A percentile compares a stretch with the other conserved stretches of the same genome.
Evolutionary conservation across 331 rosid species (phyloP).

Genomic region (Quercus lobata): DNA sequence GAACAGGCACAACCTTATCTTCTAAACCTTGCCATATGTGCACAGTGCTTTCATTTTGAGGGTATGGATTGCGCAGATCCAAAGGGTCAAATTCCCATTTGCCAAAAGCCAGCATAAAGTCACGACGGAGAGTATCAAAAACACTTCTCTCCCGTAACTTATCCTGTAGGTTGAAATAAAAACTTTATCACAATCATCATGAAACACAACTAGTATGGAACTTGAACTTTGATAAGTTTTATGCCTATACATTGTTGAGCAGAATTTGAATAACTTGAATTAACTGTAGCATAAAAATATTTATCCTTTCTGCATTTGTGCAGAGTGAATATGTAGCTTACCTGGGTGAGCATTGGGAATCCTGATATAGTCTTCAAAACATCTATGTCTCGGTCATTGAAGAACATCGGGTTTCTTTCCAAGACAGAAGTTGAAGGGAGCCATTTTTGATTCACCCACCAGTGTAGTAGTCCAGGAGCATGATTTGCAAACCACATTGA

Average conservation of each 20-base stretch:
- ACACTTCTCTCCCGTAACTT: conserved; percentile 45
- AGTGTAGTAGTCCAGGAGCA: conserved; percentile 57
- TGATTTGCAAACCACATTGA: conserved; percentile 56
- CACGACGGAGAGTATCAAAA: conserved; percentile 66
- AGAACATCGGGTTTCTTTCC: conserved; percentile 62
- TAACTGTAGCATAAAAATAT: not conserved
- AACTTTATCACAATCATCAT: conserved; percentile 6
- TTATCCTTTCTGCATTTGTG: not conserved
- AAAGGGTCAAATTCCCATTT: conserved; percentile 81
- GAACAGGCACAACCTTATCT: conserved; percentile 75
- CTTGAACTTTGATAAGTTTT: not conserved
- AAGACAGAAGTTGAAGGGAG: conserved; percentile 76
- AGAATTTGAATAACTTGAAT: not conserved
- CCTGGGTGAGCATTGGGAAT: conserved; percentile 82
- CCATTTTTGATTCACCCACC: conserved; percentile 88
- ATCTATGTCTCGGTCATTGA: conserved; percentile 68
- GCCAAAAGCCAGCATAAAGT: conserved; percentile 65
- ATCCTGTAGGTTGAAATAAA: conserved; percentile 42
- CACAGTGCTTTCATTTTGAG: conserved; percentile 39
- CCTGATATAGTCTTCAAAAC: conserved; percentile 61
- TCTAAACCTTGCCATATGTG: conserved; percentile 93
- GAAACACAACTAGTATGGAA: not conserved
- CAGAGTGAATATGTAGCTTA: conserved; percentile 20
- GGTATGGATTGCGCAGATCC: conserved; percentile 59
- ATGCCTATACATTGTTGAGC: not conserved